Conservation (phyloP, 495 filamentous ascomycete species). For the Aspergillus biplanus region DNA sequence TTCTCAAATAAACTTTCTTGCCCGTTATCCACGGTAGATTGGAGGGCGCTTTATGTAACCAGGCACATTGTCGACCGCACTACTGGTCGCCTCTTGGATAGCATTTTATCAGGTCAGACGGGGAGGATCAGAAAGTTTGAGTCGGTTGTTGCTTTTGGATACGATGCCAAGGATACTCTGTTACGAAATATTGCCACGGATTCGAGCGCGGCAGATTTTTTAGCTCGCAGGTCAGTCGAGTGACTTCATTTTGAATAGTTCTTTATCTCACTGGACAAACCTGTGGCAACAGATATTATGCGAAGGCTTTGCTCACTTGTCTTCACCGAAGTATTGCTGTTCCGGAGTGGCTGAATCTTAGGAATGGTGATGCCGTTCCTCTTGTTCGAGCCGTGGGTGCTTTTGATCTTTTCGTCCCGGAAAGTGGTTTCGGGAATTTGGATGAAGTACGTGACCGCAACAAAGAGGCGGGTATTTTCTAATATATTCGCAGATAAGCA, state of each 20-base stretch:
- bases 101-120: conserved; percentile 68
- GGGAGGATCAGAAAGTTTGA: conserved; percentile 70
- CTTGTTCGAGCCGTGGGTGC: conserved; percentile 77
- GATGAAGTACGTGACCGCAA: conserved; percentile 60
- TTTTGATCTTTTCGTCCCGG: conserved; percentile 86
- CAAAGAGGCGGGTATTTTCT: background rate
- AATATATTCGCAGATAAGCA: conserved; percentile 53
- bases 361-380: conserved; percentile 52
- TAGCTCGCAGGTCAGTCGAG: conserved; percentile 73
- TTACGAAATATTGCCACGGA: conserved; percentile 62
- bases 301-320: conserved; percentile 68
- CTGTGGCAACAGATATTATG: conserved; percentile 64
- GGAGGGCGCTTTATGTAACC: conserved; percentile 72
- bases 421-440: conserved; percentile 69
- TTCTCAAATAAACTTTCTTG: conserved; percentile 58
- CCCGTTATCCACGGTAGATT: conserved; percentile 64
- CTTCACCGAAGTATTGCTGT: conserved; percentile 84
- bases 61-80: conserved; percentile 57
- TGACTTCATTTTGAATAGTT: conserved; percentile 15
- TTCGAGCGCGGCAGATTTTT: conserved; percentile 68
- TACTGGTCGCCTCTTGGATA: conserved; percentile 64
- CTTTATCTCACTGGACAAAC: conserved; percentile 10
- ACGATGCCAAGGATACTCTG: conserved; percentile 87
- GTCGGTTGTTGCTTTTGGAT: conserved; percentile 70
- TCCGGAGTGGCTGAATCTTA: conserved; percentile 68